Conservation (phyloP, 1,284 basidiomycete genomes). For the Marasmius oreades region DNA sequence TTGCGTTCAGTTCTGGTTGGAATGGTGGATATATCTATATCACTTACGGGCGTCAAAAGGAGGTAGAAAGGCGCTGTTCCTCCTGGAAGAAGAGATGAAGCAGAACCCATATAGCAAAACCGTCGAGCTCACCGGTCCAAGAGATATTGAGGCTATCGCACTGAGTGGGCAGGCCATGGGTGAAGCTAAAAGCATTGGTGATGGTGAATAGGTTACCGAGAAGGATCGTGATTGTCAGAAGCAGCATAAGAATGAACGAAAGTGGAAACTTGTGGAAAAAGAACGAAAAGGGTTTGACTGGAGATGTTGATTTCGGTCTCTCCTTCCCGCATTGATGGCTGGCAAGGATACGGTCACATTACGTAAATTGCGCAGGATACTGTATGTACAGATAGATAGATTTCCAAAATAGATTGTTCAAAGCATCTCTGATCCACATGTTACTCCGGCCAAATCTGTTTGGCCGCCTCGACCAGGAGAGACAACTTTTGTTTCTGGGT, state of each 20-base stretch:
- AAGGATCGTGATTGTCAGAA: not conserved
- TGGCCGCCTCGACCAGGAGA: constrained; percentile 49
- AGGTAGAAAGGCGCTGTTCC: constrained; percentile 61
- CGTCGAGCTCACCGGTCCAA: constrained; percentile 55
- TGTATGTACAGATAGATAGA: not conserved
- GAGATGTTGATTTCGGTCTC: not conserved
- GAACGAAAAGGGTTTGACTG: not conserved
- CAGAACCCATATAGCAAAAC: constrained; percentile 8
- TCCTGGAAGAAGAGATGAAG: constrained; percentile 34
- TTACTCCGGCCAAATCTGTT: constrained; percentile 42
- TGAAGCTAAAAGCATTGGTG: constrained; percentile 52
- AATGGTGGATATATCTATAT: constrained; percentile 1
- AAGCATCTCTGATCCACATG: not conserved
- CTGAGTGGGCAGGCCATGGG: constrained; percentile 44
- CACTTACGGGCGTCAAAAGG: constrained; percentile 56
- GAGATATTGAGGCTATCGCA: constrained; percentile 58
- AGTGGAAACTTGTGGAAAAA: constrained; percentile 14
- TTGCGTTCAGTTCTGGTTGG: constrained; percentile 8
- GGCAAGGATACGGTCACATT: too few relatives aligned
- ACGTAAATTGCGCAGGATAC: too few relatives aligned
- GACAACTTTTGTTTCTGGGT: constrained; percentile 49
- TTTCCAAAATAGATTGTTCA: not conserved
- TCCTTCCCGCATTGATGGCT: too few relatives aligned
- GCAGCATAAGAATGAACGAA: constrained; percentile 11
- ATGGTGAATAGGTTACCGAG: constrained; percentile 17